A percentile compares a stretch with the other conserved stretches of the same genome.
phyloP scores from a whole-genome alignment of 192 early-diverging fungal species.

The Paraglomus brasilianum region DNA sequence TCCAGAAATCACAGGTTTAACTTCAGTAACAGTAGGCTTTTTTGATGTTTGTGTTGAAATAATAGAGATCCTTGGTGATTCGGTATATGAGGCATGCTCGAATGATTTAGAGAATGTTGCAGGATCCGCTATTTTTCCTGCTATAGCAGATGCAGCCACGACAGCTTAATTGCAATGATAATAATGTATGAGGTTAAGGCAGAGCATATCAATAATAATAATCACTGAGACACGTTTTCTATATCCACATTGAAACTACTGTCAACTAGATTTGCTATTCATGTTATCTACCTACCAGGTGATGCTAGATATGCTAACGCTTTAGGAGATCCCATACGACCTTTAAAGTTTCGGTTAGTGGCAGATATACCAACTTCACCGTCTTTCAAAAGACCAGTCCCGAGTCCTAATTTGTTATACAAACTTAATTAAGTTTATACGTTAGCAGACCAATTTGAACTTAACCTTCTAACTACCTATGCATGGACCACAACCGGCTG shows the following conservation, averaged over 20 bases:
- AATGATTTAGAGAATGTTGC: constrained; percentile 5
- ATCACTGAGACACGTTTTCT: not conserved
- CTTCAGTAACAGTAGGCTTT: constrained; percentile 24
- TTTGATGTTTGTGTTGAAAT: constrained; percentile 24
- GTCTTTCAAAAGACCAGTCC: constrained; percentile 90
- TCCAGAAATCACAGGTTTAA: constrained; percentile 54
- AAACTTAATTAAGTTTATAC: not conserved
- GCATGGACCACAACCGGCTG: constrained; percentile 97
- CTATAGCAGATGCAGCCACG: constrained; percentile 90
- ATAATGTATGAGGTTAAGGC: not conserved
- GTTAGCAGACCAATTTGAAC: not conserved
- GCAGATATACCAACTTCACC: constrained; percentile 98
- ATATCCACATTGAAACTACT: not conserved
- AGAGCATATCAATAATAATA: not conserved
- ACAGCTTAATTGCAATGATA: constrained; percentile 63
- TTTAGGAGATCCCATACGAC: constrained; percentile 93
- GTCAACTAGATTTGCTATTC: not conserved
- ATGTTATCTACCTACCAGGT: constrained; percentile 50
- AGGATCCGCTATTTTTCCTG: constrained; percentile 73
- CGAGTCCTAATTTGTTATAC: constrained; percentile 58
- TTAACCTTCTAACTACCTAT: constrained; percentile 54
- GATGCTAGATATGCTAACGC: constrained; percentile 94
- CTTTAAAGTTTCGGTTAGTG: constrained; percentile 99
- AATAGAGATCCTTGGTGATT: constrained; percentile 29
- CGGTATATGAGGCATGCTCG: constrained; percentile 18